phyloP scores from a whole-genome alignment of 345 rosid genomes.

The Jatropha curcas region DNA sequence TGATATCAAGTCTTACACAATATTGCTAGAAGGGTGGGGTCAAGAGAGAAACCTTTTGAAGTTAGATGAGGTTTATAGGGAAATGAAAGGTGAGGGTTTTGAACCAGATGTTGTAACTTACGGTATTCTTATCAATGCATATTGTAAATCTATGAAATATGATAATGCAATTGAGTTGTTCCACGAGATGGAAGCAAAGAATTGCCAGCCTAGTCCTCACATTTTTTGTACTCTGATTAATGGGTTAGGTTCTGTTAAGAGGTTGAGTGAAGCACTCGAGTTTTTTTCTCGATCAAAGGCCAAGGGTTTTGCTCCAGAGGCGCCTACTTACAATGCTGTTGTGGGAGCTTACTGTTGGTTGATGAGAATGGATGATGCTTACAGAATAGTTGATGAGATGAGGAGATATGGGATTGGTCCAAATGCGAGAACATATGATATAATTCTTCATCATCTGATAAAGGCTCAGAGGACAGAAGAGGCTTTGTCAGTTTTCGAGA shows the following conservation, averaged over 20 bases:
- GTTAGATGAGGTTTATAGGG: slow-evolving; percentile 60
- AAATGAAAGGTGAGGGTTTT: slow-evolving; percentile 79
- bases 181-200: slow-evolving; percentile 60
- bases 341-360: slow-evolving; percentile 81
- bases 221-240: slow-evolving; percentile 73
- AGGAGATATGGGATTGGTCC: slow-evolving; percentile 55
- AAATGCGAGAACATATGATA: slow-evolving; percentile 71
- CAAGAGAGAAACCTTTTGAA: slow-evolving; percentile 57
- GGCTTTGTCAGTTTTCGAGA: slow-evolving; percentile 60
- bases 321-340: slow-evolving; percentile 80
- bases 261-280: slow-evolving; percentile 56
- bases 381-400: slow-evolving; percentile 66
- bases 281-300: slow-evolving; percentile 59
- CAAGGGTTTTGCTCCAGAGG: slow-evolving; percentile 57
- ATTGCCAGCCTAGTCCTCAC: slow-evolving; percentile 67
- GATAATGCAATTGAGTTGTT: slow-evolving; percentile 56
- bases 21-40: slow-evolving; percentile 87
- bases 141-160: slow-evolving; percentile 61
- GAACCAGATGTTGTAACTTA: slow-evolving; percentile 77
- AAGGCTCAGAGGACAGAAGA: slow-evolving; percentile 47
- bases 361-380: slow-evolving; percentile 50
- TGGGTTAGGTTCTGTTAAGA: slow-evolving; percentile 72
- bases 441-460: slow-evolving; percentile 68
- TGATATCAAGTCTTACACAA: slow-evolving; percentile 69
- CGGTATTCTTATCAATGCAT: slow-evolving; percentile 68